Percentiles rank a stretch among this genome's conserved stretches.
These are phyloP conservation scores for Aspergillus sp. DNA, from an alignment of 2,329 filamentous ascomycete species.

Conservation along the genomic window DNA sequence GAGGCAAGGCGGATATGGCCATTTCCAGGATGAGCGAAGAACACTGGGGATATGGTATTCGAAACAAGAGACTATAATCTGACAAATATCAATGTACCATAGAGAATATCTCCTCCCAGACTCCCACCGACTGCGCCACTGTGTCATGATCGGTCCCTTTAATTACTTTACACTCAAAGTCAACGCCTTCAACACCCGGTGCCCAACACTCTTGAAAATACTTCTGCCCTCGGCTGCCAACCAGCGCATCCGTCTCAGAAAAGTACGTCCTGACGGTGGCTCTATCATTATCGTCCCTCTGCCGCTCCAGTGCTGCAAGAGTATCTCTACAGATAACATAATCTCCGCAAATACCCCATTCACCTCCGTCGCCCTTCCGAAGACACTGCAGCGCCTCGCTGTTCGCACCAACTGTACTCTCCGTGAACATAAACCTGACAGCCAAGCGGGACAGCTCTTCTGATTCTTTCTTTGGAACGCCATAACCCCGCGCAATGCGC, in stretches of 20 bases:
- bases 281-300: neutral
- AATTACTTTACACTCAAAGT: conserved; percentile 22
- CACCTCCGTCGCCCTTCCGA: conserved; percentile 27
- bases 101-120: conserved; percentile 19
- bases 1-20: conserved; percentile 15
- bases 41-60: no score
- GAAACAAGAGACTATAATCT: no score
- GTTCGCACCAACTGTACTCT: conserved; percentile 37
- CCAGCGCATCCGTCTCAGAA: conserved; percentile 43
- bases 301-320: conserved; percentile 15
- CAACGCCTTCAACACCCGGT: conserved; percentile 19
- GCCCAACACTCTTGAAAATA: conserved; percentile 48
- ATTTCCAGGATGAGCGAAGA: no score
- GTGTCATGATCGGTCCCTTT: conserved; percentile 44
- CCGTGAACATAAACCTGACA: conserved; percentile 22
- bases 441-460: conserved; percentile 18
- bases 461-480: conserved; percentile 12
- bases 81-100: neutral
- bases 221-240: conserved; percentile 40
- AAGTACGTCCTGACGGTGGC: conserved; percentile 34
- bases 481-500: conserved; percentile 21
- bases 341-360: conserved; percentile 38
- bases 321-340: conserved; percentile 27
- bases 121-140: conserved; percentile 16
- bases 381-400: conserved; percentile 41